A percentile compares a stretch with the other conserved stretches of the same genome.
These are phyloP conservation scores for Eucalyptus camaldulensis DNA, from an alignment of 345 rosid genomes.

Conservation along the genomic window DNA sequence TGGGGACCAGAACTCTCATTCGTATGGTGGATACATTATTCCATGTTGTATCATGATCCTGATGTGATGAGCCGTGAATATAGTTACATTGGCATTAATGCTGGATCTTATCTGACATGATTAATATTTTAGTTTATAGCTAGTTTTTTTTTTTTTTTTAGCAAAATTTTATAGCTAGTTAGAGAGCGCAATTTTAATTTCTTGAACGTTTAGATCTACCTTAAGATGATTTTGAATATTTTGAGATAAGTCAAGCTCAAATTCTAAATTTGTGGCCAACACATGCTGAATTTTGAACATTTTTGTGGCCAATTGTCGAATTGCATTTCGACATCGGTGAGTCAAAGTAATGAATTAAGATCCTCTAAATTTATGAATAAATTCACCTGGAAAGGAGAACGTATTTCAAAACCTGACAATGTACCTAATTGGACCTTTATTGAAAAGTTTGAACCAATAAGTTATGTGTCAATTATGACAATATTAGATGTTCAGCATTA, in stretches of 20 bases:
- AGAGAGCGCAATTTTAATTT: neutral
- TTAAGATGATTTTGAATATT: neutral
- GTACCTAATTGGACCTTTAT: neutral
- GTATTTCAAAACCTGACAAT: neutral
- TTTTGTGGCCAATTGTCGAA: neutral
- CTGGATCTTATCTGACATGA: neutral
- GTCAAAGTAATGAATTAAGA: neutral
- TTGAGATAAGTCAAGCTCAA: neutral
- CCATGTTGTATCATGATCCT: neutral
- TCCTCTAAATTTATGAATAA: neutral
- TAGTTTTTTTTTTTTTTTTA: neutral
- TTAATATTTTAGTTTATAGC: neutral
- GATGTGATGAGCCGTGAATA: neutral
- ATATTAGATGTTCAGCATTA: neutral
- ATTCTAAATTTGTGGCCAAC: neutral
- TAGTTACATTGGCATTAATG: too few species aligned
- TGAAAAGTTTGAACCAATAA: neutral
- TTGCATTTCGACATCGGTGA: neutral
- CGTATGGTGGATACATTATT: neutral
- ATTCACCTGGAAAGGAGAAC: neutral
- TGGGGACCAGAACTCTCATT: neutral
- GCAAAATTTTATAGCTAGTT: neutral
- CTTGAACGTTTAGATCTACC: neutral
- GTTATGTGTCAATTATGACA: neutral
- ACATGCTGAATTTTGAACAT: neutral